Evolutionary conservation across 768 basidiomycete genomes (phyloP).

Genomic region (Pleurotus tuoliensis): DNA sequence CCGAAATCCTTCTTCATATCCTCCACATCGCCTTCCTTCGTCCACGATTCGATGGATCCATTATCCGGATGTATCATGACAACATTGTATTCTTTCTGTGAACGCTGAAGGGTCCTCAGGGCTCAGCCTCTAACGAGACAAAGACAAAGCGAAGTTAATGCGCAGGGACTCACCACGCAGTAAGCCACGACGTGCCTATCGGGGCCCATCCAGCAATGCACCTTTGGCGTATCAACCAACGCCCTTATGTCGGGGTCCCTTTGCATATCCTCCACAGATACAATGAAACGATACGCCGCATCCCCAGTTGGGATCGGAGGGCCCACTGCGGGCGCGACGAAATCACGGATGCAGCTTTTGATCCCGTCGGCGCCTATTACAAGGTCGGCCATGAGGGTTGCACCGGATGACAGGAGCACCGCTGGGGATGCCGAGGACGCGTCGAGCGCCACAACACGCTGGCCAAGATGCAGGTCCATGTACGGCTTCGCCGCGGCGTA

Average conservation of each 20-base stretch:
- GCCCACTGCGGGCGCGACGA: slow-evolving; percentile 40
- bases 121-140: background rate
- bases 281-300: slow-evolving; percentile 53
- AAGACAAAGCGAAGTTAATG: background rate
- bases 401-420: slow-evolving; percentile 36
- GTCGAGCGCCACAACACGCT: slow-evolving; percentile 27
- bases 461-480: slow-evolving; percentile 28
- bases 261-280: slow-evolving; percentile 40
- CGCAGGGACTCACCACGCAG: slow-evolving; percentile 22
- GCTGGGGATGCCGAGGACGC: slow-evolving; percentile 14
- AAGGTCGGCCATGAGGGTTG: slow-evolving; percentile 31
- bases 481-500: slow-evolving; percentile 28
- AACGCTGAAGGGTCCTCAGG: slow-evolving; percentile 17
- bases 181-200: slow-evolving; percentile 31
- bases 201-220: slow-evolving; percentile 59
- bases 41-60: slow-evolving; percentile 39
- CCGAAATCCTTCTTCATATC: slow-evolving; percentile 43
- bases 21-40: slow-evolving; percentile 32
- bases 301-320: slow-evolving; percentile 54
- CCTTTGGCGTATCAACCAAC: slow-evolving; percentile 46
- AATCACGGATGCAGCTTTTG: slow-evolving; percentile 37
- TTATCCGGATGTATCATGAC: slow-evolving; percentile 38
- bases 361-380: slow-evolving; percentile 39
- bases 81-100: slow-evolving; percentile 38
- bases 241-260: slow-evolving; percentile 45